Evolutionary conservation across 345 rosid genomes (phyloP).

Genomic region (Syzygium aromaticum): DNA sequence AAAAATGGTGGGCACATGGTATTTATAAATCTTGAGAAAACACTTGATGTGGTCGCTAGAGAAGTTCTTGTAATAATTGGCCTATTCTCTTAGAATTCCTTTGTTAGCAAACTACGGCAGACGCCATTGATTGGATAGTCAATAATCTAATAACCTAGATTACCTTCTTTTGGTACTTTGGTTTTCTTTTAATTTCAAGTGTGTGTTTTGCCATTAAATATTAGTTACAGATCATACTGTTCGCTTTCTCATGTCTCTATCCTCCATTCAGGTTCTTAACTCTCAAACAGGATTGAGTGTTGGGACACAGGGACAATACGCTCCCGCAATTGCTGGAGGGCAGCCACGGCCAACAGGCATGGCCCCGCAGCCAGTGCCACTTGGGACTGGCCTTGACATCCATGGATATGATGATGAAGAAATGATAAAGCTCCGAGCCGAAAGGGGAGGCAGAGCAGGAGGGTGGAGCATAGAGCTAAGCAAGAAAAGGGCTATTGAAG

Average conservation of each 20-base stretch:
- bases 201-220: not conserved
- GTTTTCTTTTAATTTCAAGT: not conserved
- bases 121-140: not conserved
- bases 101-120: not conserved
- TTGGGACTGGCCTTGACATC: constrained; percentile 37
- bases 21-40: not conserved
- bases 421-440: constrained; percentile 57
- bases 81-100: not conserved
- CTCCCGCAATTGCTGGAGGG: constrained; percentile 55
- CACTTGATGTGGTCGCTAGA: not conserved
- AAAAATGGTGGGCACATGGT: not conserved
- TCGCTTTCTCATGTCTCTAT: constrained; percentile 2
- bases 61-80: not conserved
- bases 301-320: constrained; percentile 41
- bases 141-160: not conserved
- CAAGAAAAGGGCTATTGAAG: constrained; percentile 85
- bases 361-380: constrained; percentile 72
- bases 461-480: constrained; percentile 83
- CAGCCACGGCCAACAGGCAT: constrained; percentile 78
- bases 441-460: constrained; percentile 74
- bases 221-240: not conserved
- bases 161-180: not conserved
- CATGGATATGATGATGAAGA: constrained; percentile 76
- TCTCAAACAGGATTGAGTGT: constrained; percentile 31
- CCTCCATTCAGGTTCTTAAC: constrained; percentile 15